These are phyloP conservation scores for Rhynchosporium graminicola DNA, from an alignment of 2,329 filamentous ascomycete species.

Conservation along the genomic window DNA sequence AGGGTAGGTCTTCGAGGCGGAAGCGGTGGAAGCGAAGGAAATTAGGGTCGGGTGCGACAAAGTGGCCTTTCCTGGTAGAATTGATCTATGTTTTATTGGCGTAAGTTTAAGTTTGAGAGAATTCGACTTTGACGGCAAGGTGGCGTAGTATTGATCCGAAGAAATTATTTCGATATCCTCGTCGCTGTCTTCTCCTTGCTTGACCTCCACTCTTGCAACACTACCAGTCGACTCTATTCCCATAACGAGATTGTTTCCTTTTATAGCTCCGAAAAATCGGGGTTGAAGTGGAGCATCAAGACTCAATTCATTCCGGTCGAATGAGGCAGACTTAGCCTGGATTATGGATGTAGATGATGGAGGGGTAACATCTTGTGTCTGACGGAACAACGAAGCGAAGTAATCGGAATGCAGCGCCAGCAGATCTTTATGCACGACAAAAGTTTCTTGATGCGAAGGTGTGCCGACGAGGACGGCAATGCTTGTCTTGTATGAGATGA, in stretches of 20 bases:
- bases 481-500: not conserved
- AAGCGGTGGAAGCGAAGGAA: too few relatives aligned
- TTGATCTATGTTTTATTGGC: not conserved
- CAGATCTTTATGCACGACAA: constrained; percentile 9
- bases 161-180: constrained; percentile 5
- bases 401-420: constrained; percentile 1
- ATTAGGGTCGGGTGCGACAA: not conserved
- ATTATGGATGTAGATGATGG: not conserved
- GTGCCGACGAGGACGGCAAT: not conserved
- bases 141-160: constrained; percentile 2
- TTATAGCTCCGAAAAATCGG: too few relatives aligned
- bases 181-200: not conserved
- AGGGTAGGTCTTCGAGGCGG: too few relatives aligned
- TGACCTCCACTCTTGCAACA: not conserved
- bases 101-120: not conserved
- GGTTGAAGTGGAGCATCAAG: too few relatives aligned
- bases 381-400: not conserved
- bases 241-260: too few relatives aligned
- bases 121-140: not conserved
- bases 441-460: not conserved
- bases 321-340: too few relatives aligned
- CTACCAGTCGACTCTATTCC: too few relatives aligned
- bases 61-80: not conserved
- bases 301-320: too few relatives aligned
- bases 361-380: not conserved